Conservation (phyloP, 495 filamentous ascomycete genomes). For the Opeltia flavorubescens region DNA sequence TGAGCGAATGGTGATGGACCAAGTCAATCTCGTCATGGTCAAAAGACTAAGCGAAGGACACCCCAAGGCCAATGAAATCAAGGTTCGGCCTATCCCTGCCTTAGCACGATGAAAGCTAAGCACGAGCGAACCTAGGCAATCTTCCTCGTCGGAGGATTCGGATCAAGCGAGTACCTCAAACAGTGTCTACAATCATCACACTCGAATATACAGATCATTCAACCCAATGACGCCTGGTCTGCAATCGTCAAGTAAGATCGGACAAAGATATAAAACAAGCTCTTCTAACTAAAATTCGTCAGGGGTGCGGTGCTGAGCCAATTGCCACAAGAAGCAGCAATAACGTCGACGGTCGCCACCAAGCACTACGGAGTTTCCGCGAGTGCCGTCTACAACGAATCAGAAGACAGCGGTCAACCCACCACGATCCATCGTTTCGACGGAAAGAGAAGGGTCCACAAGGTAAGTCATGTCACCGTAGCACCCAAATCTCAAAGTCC, state of each 20-base stretch:
- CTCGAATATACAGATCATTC: slow-evolving; percentile 36
- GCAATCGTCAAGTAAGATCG: slow-evolving; percentile 18
- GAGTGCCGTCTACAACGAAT: slow-evolving; percentile 6
- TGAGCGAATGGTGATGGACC: slow-evolving; percentile 42
- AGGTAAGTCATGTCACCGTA: not conserved
- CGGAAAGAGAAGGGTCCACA: not conserved
- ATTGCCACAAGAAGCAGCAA: slow-evolving; percentile 12
- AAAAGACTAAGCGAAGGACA: slow-evolving; percentile 3
- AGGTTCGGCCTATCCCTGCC: not conserved
- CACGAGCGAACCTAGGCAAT: slow-evolving; percentile 32
- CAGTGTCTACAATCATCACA: slow-evolving; percentile 31
- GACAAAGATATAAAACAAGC: slow-evolving; percentile 13
- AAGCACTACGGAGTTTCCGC: slow-evolving; percentile 29
- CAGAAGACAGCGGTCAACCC: slow-evolving; percentile 13
- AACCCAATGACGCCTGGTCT: slow-evolving; percentile 24
- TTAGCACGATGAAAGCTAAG: not conserved
- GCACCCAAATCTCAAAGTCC: not conserved
- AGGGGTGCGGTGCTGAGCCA: slow-evolving; percentile 23
- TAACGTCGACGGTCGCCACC: slow-evolving; percentile 19
- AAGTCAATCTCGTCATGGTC: slow-evolving; percentile 30
- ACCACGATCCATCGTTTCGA: slow-evolving; percentile 18
- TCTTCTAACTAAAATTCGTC: slow-evolving; percentile 5
- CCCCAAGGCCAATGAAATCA: slow-evolving; percentile 5
- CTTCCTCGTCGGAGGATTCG: slow-evolving; percentile 56
- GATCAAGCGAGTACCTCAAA: slow-evolving; percentile 49